A percentile compares a stretch with the other conserved stretches of the same genome.
These are phyloP conservation scores for Populus hybrid DNA, from an alignment of 441 rosid genomes.

Conservation along the genomic window DNA sequence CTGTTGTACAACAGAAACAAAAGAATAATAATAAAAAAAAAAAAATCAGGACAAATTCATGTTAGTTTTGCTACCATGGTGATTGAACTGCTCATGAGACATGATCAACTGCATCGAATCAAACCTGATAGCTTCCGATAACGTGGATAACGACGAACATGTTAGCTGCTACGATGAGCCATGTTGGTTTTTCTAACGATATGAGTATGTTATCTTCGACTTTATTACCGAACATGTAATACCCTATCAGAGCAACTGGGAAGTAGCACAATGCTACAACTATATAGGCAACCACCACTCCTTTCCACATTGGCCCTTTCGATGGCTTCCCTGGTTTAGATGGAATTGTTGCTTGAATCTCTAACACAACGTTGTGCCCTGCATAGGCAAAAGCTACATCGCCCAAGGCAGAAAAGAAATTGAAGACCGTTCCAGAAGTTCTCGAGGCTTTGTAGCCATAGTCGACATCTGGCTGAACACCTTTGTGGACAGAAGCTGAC, in stretches of 20 bases:
- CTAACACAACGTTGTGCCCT: constrained; percentile 82
- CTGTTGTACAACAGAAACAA: constrained; percentile 12
- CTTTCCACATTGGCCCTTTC: constrained; percentile 80
- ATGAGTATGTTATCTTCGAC: constrained; percentile 74
- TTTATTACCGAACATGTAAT: constrained; percentile 53
- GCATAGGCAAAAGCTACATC: constrained; percentile 89
- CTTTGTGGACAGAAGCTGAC: constrained; percentile 52
- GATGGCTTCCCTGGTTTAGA: constrained; percentile 83
- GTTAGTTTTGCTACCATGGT: not conserved
- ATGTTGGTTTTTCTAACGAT: constrained; percentile 52
- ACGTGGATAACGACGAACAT: constrained; percentile 74
- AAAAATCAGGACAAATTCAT: not conserved
- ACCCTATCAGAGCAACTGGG: constrained; percentile 73
- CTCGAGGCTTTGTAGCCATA: constrained; percentile 45
- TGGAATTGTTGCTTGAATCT: constrained; percentile 92
- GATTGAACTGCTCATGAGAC: not conserved
- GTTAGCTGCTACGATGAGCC: constrained; percentile 75
- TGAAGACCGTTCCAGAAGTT: constrained; percentile 34
- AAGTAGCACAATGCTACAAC: constrained; percentile 78
- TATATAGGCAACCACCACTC: constrained; percentile 66
- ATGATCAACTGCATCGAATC: not conserved
- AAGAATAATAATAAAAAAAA: not conserved
- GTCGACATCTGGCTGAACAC: constrained; percentile 49
- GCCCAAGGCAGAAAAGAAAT: constrained; percentile 68
- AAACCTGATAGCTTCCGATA: constrained; percentile 83